Evolutionary conservation across 148 eudicot genomes (phyloP).

Genomic region (Silene uniflora): DNA sequence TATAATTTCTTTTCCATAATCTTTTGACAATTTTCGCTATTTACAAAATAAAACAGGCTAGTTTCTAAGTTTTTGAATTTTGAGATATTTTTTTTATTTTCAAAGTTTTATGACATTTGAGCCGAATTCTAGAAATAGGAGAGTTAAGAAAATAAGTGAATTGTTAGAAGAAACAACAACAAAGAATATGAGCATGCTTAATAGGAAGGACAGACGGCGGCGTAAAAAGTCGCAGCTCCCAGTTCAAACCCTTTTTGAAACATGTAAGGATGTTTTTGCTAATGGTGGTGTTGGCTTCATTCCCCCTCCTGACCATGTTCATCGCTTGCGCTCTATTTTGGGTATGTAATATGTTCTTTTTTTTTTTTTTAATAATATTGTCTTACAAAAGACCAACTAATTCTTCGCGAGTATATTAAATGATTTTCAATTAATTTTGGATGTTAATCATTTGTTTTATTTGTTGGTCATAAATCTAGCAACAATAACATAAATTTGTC

Average conservation of each 20-base stretch:
- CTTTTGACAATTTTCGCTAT: no score
- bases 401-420: no score
- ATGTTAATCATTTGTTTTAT: no score
- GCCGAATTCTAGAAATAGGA: slow-evolving; percentile 27
- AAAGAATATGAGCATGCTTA: slow-evolving; percentile 20
- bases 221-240: slow-evolving; percentile 26
- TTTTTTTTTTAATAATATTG: neutral
- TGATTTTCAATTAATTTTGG: no score
- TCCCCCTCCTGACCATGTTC: slow-evolving; percentile 45
- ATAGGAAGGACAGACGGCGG: slow-evolving; percentile 40
- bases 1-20: no score
- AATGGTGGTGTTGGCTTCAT: slow-evolving; percentile 55
- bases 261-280: slow-evolving; percentile 62
- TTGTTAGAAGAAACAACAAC: slow-evolving; percentile 24
- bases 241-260: slow-evolving; percentile 55
- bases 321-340: slow-evolving; percentile 51
- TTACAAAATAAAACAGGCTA: no score
- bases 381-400: no score
- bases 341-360: slow-evolving; percentile 37
- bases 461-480: no score
- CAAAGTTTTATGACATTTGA: slow-evolving; percentile 56
- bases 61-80: no score
- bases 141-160: slow-evolving; percentile 27
- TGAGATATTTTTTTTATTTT: neutral
- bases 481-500: no score